Base-by-base conservation (phyloP, 164 flowering plant species). In the Macadamia integrifolia region DNA sequence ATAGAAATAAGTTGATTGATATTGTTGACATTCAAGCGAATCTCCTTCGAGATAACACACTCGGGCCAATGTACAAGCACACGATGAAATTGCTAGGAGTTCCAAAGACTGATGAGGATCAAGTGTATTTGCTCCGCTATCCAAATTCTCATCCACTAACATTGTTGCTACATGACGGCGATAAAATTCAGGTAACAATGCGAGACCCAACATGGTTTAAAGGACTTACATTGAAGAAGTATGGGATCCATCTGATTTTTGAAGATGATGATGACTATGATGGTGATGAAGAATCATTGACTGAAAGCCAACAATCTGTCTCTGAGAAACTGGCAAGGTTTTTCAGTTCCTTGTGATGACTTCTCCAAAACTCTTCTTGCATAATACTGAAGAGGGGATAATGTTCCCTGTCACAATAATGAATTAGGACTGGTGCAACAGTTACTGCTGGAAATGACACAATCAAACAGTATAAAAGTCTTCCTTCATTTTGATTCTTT, bases 201-300 rank as follows among this genome's bases (percentile, higher is more conserved):
- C 66, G 59, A 65, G 48, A 71, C 9, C 66, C 72, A 14, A 77
- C 76, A 23, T 14, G 0, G 13, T 13, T 68, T 18, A 29, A 65
- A 0, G 79, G 80, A 1, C 30, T 77, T 60, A 52, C 62, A 60
- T 56, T 84, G 69, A 84, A 76, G 66, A 74, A 72, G 43, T 69
- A 48, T 62, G 87, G 87, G 64, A 68, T 81, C 42, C 67, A 74
- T 75, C 64, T 81, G 65, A 71, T 84, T 61, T 78, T 44, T 46
- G 85, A 84, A 64, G 73, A 74, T 35, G 82, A 80, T 43, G 87
- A 81, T 66, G 82, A 78, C 65, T 56, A 43, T 66, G 66, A 63
- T 7, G 79, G 66, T 9, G 74, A 46, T 46, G 50, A 46, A 46
- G 50, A 46, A 46, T 46, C 13, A 46, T 46, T 46, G 50, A 9